A percentile compares a stretch with the other conserved stretches of the same genome.
Conservation (phyloP, 2,329 filamentous ascomycete species). For the Neurospora sp. region DNA sequence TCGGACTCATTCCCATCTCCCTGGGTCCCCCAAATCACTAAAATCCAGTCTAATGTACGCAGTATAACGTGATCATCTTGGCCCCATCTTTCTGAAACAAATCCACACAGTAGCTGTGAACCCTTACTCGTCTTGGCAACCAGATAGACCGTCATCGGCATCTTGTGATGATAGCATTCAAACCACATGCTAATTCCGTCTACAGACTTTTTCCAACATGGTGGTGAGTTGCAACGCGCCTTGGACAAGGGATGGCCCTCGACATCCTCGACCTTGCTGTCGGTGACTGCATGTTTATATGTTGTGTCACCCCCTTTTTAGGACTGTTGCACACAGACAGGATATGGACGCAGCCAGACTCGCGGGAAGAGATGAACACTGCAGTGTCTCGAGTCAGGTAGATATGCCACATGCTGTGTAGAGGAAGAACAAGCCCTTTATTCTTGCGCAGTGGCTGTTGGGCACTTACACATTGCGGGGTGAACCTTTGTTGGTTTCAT, state of each 20-base stretch:
- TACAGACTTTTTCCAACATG: neutral
- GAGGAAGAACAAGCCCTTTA: neutral
- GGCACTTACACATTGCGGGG: neutral
- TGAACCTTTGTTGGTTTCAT: neutral
- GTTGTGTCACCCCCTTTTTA: neutral
- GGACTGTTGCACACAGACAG: neutral
- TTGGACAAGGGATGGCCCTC: neutral
- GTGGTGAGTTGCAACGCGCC: neutral
- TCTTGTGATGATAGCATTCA: neutral
- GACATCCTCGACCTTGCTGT: neutral
- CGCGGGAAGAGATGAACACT: neutral
- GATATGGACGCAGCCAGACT: neutral
- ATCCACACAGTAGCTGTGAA: neutral
- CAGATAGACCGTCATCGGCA: neutral
- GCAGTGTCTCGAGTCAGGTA: neutral
- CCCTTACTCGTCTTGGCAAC: neutral
- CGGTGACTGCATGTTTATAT: neutral
- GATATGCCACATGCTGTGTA: neutral
- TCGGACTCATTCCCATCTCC: neutral
- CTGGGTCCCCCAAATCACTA: neutral
- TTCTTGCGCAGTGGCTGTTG: neutral
- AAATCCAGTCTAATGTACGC: neutral
- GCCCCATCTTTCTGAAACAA: neutral
- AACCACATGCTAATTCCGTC: neutral
- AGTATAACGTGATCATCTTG: conserved; percentile 1